Evolutionary conservation across 345 rosid species (phyloP).

Genomic region (Bretschneidera sinensis): DNA sequence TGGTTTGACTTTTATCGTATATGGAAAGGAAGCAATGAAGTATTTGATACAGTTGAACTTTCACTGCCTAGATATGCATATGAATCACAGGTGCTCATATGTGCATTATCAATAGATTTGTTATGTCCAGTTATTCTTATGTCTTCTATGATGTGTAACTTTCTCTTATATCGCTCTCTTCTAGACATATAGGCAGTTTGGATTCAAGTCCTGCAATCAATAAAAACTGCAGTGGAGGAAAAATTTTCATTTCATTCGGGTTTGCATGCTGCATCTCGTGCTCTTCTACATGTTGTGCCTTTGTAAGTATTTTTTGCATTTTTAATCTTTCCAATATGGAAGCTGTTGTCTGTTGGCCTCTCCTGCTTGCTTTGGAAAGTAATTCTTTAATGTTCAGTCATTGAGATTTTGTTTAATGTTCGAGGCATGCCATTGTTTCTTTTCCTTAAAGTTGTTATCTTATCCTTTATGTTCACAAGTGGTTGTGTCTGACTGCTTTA

Average conservation of each 20-base stretch:
- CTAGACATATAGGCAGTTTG: slow-evolving; percentile 69
- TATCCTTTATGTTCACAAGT: neutral
- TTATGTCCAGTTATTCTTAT: neutral
- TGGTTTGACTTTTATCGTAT: slow-evolving; percentile 76
- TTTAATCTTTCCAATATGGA: neutral
- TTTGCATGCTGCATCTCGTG: slow-evolving; percentile 94
- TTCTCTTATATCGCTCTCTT: neutral
- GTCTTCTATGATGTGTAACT: neutral
- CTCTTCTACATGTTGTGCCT: slow-evolving; percentile 76
- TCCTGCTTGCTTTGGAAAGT: neutral
- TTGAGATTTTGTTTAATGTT: neutral
- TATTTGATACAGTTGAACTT: slow-evolving; percentile 52
- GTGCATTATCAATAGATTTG: neutral
- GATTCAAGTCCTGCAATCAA: slow-evolving; percentile 66
- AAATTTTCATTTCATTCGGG: slow-evolving; percentile 54
- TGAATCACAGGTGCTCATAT: slow-evolving; percentile 64
- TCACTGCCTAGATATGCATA: slow-evolving; percentile 75
- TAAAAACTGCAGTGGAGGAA: slow-evolving; percentile 44
- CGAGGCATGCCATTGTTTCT: too few relatives aligned
- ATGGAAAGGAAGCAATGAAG: slow-evolving; percentile 41
- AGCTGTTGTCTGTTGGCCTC: neutral
- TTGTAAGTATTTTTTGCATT: slow-evolving; percentile 35
- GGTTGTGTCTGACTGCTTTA: slow-evolving; percentile 8
- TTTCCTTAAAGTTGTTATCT: neutral
- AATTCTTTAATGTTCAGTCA: neutral